Percentiles rank a stretch among this genome's conserved stretches.
Conservation (phyloP, 345 rosid species). For the Combretum micranthum region DNA sequence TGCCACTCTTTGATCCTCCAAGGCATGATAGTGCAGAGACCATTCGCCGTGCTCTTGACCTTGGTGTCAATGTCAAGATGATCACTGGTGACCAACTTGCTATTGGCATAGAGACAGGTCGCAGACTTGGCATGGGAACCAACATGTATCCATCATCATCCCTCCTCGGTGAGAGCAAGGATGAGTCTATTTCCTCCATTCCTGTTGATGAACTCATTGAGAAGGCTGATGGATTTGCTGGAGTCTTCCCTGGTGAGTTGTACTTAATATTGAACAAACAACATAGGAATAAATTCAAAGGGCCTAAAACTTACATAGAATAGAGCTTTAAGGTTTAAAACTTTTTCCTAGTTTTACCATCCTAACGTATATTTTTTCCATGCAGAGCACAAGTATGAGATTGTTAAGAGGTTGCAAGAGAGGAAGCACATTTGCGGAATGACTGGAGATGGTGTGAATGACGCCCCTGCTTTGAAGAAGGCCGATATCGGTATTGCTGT, state of each 20-base stretch:
- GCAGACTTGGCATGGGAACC: constrained; percentile 87
- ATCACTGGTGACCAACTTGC: constrained; percentile 90
- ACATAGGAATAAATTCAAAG: neutral
- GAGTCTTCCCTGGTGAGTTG: constrained; percentile 73
- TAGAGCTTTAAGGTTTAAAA: too few species aligned
- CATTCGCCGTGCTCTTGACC: constrained; percentile 67
- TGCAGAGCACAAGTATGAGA: constrained; percentile 74
- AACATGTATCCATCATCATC: constrained; percentile 83
- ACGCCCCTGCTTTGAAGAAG: constrained; percentile 77
- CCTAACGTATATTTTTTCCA: neutral
- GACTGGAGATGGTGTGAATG: constrained; percentile 89
- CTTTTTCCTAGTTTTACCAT: neutral
- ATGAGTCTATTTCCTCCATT: constrained; percentile 40
- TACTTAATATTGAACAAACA: neutral
- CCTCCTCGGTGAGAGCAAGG: constrained; percentile 56
- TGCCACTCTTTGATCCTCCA: constrained; percentile 93
- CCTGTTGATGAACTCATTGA: constrained; percentile 70
- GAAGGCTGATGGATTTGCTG: constrained; percentile 80
- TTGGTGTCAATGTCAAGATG: constrained; percentile 86
- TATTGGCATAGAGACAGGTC: constrained; percentile 81
- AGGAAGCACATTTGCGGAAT: constrained; percentile 76
- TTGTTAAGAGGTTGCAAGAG: constrained; percentile 68
- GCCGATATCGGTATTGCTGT: constrained; percentile 85
- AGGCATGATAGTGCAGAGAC: constrained; percentile 86
- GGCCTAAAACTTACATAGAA: too few species aligned